These are phyloP conservation scores for Hirsutella rhossiliensis DNA, from an alignment of 2,329 filamentous ascomycete genomes.

Conservation along the genomic window DNA sequence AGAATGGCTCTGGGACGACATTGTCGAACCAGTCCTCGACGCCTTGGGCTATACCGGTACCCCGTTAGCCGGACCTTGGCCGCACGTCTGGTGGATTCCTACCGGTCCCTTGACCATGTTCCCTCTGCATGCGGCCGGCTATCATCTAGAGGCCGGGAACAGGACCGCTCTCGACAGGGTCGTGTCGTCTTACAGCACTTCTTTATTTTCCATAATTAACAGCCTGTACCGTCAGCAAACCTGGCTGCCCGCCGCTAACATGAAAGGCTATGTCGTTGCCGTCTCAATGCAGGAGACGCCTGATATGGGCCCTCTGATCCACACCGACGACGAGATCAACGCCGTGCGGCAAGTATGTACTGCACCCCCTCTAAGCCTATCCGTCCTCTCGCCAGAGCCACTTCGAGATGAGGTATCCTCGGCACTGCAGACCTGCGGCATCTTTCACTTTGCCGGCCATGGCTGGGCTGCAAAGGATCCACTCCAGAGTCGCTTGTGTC, in stretches of 20 bases:
- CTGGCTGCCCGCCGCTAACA: not conserved
- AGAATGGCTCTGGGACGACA: not conserved
- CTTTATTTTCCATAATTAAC: slow-evolving; percentile 15
- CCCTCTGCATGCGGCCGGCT: slow-evolving; percentile 22
- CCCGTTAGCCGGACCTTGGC: slow-evolving; percentile 6
- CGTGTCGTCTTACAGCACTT: slow-evolving; percentile 25
- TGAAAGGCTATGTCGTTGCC: not conserved
- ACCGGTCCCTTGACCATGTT: slow-evolving; percentile 16
- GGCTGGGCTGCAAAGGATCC: not conserved
- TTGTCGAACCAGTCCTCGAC: not conserved
- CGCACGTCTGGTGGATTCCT: slow-evolving; percentile 22
- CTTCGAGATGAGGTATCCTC: not conserved
- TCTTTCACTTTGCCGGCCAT: not conserved
- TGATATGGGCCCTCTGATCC: not conserved
- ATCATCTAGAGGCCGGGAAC: slow-evolving; percentile 8
- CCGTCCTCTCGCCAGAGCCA: not conserved
- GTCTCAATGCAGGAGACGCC: not conserved
- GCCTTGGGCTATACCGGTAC: not conserved
- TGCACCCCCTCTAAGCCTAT: not conserved
- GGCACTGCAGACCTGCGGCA: not conserved
- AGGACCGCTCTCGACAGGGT: slow-evolving; percentile 20
- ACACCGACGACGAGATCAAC: not conserved
- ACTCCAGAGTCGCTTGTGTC: not conserved
- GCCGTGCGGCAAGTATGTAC: not conserved
- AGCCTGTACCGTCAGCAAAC: not conserved